A percentile compares a stretch with the other conserved stretches of the same genome.
These are phyloP conservation scores for Pleurotus pulmonarius DNA, from an alignment of 768 basidiomycete genomes.

Conservation along the genomic window DNA sequence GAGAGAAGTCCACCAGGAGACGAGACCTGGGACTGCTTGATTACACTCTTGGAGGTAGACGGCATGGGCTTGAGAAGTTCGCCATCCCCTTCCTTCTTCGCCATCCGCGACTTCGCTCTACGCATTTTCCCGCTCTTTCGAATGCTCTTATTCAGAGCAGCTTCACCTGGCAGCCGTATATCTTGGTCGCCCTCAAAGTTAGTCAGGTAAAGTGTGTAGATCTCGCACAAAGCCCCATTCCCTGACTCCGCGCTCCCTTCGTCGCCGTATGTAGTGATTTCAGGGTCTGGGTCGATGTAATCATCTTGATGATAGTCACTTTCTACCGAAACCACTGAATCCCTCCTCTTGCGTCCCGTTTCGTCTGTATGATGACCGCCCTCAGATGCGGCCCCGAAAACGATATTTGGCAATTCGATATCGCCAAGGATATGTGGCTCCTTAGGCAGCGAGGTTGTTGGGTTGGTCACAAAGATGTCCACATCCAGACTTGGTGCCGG, in stretches of 20 bases:
- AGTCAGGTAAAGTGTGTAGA: constrained; percentile 60
- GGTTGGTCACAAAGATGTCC: constrained; percentile 73
- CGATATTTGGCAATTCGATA: not conserved
- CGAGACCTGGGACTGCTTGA: no score
- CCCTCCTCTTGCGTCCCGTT: not conserved
- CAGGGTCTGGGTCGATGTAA: constrained; percentile 35
- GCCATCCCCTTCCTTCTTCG: not conserved
- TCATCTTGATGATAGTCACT: constrained; percentile 1
- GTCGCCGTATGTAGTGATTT: constrained; percentile 30
- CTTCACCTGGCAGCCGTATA: constrained; percentile 52
- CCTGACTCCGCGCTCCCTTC: constrained; percentile 17
- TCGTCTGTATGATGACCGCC: not conserved
- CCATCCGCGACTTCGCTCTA: constrained; percentile 28
- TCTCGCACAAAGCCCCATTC: constrained; percentile 35
- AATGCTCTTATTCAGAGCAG: constrained; percentile 44
- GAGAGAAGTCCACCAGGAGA: not conserved
- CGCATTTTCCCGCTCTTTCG: constrained; percentile 61
- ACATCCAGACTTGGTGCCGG: constrained; percentile 48
- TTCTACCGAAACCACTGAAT: not conserved
- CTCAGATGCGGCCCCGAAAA: not conserved
- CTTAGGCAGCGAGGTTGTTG: not conserved
- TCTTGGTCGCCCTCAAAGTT: constrained; percentile 80
- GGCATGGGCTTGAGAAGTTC: not conserved
- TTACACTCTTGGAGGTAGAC: not conserved
- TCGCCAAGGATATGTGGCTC: not conserved